phyloP scores from a whole-genome alignment of 1,284 basidiomycete genomes.

The Taiwanofungus camphoratus region DNA sequence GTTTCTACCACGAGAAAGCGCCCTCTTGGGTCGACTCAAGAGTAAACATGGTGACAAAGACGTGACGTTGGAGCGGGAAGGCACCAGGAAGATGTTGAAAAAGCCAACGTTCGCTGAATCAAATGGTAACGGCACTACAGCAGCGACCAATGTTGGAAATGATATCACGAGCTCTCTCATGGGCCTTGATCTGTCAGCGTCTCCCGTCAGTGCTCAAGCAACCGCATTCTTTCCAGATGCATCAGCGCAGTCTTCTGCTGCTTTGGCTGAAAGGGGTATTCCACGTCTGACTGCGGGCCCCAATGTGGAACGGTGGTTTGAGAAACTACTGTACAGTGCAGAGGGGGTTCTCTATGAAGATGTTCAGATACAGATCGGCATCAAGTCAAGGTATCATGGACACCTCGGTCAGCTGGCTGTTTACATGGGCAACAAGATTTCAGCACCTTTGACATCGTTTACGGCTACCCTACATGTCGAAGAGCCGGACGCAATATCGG shows the following conservation, averaged over 20 bases:
- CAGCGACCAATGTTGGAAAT: constrained; percentile 21
- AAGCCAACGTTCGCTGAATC: constrained; percentile 30
- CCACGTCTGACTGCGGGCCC: constrained; percentile 56
- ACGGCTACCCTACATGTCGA: constrained; percentile 76
- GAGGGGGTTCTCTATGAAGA: constrained; percentile 98
- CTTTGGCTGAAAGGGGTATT: constrained; percentile 27
- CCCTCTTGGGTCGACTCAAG: constrained; percentile 81
- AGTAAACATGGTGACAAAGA: constrained; percentile 86
- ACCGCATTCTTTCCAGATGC: constrained; percentile 18
- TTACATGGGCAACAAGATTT: constrained; percentile 95
- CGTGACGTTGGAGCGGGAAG: constrained; percentile 72
- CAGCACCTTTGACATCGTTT: constrained; percentile 83
- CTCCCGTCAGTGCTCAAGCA: constrained; percentile 29
- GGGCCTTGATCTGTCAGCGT: constrained; percentile 70
- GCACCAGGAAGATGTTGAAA: constrained; percentile 39
- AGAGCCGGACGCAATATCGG: constrained; percentile 70
- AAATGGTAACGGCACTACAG: constrained; percentile 22
- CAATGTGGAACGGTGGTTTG: constrained; percentile 84
- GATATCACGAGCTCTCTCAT: constrained; percentile 76
- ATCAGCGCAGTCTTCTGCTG: constrained; percentile 12
- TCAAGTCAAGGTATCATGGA: constrained; percentile 95
- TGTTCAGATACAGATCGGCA: constrained; percentile 88
- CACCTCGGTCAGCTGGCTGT: constrained; percentile 88
- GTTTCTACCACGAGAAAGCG: constrained; percentile 92
- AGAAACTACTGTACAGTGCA: constrained; percentile 72